Base-by-base conservation (phyloP, 306 rosid species). In the Fagus sylvatica region DNA sequence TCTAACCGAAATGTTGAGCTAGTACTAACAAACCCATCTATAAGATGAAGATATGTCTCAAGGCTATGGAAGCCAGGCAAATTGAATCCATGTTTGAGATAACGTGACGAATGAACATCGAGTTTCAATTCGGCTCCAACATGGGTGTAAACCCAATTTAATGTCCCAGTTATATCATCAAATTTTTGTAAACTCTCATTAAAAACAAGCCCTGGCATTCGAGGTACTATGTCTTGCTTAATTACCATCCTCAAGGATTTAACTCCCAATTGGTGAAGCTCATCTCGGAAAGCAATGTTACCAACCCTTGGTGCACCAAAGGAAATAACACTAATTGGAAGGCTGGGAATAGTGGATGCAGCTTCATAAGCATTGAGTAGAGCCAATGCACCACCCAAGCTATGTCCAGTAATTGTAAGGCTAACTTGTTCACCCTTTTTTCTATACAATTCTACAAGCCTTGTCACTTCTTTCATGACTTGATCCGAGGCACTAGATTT, bases 381-480 rank as follows among this genome's bases (percentile, higher is more conserved):
- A 13, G 95, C 91, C 75, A 92, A 55, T 4, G 93, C 91, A 7
- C 95, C 97, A 0, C 97, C 97, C 17, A 92, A 76, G 77, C 97
- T 92, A 67, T 92, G 97, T 3, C 97, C 95, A 0, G 95, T 90
- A 51, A 92, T 83, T 5, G 91, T 90, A 1, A 92, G 77, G 30
- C 95, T 92, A 70, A 87, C 84, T 69, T 88, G 80, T 69, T 91
- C 90, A 33, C 85, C 89, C 61, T 83, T 86, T 48, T 75, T 53
- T 22, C 41, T 67, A 19, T 83, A 91, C 42, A 72, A 68, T 0
- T 82, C 49, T 2, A 88, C 78, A 1, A 91, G 73, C 51, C 81
- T 77, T 1, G 54, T 74, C 22, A 90, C 73, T 75, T 88, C 91
- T 42, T 55, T 73, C 86, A 88, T 90, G 6, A 79, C 90, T 77